These are phyloP conservation scores for Zygoascus flipseniorum DNA, from an alignment of 805 yeast genomes.

Conservation along the genomic window DNA sequence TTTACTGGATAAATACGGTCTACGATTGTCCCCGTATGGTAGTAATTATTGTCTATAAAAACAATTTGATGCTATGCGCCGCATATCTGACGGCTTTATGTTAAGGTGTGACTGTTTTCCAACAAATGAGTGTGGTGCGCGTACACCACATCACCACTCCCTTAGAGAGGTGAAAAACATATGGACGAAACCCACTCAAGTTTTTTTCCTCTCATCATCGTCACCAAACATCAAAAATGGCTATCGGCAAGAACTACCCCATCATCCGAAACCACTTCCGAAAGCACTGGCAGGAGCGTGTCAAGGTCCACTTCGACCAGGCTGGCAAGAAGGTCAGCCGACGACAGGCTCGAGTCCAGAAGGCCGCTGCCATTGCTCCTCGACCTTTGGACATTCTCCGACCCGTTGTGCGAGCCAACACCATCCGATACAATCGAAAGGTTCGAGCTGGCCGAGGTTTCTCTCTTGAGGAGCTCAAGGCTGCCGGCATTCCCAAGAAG, in stretches of 20 bases:
- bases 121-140: background rate
- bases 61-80: background rate
- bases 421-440: constrained; percentile 98
- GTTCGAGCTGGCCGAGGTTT: constrained; percentile 99
- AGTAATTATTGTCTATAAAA: too few relatives aligned
- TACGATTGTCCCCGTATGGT: too few relatives aligned
- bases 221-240: constrained; percentile 35
- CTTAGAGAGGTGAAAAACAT: background rate
- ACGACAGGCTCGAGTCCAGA: constrained; percentile 87
- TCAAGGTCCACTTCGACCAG: constrained; percentile 99
- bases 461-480: constrained; percentile 95
- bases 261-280: constrained; percentile 99
- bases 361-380: constrained; percentile 95
- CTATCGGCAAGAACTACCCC: constrained; percentile 98
- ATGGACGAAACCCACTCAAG: background rate
- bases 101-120: background rate
- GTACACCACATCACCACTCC: background rate
- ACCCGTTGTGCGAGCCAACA: constrained; percentile 98
- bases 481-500: constrained; percentile 87
- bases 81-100: background rate
- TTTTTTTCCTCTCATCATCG: background rate
- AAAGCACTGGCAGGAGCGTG: constrained; percentile 99
- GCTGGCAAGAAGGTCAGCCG: constrained; percentile 98
- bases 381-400: constrained; percentile 93
- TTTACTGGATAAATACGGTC: too few relatives aligned